phyloP scores from a whole-genome alignment of 1,284 basidiomycete species.

The Puccinia hordei region DNA sequence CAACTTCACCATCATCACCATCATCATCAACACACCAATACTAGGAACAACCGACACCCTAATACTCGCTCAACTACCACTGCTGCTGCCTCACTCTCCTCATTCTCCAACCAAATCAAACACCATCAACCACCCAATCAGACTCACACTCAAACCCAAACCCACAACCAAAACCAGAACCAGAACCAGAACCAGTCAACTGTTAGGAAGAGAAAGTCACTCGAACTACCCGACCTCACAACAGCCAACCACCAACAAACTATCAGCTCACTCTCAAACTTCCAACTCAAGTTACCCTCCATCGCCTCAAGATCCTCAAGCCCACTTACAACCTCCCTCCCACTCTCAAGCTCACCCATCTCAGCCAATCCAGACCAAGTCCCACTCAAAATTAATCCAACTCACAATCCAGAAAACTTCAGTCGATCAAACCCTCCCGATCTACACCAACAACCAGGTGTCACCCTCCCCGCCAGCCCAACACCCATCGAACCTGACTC shows the following conservation, averaged over 20 bases:
- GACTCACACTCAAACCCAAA: neutral
- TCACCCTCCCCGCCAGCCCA: conserved; percentile 1
- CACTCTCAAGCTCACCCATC: neutral
- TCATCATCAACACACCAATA: neutral
- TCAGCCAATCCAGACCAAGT: neutral
- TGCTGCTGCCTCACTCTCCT: conserved; percentile 12
- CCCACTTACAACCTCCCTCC: neutral
- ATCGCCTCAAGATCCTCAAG: neutral
- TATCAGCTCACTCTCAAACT: neutral
- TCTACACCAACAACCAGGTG: neutral
- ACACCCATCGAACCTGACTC: neutral
- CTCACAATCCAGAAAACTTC: neutral
- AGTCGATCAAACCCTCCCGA: neutral
- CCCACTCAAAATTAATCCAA: conserved; percentile 1
- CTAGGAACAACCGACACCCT: neutral
- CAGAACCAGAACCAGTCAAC: neutral
- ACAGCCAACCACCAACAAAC: neutral
- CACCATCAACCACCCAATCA: neutral
- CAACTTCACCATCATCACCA: neutral
- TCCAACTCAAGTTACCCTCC: conserved; percentile 30
- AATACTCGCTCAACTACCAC: neutral
- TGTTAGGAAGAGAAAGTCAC: neutral
- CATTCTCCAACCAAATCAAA: neutral
- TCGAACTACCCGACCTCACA: conserved; percentile 33
- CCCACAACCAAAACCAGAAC: neutral